A percentile compares a stretch with the other conserved stretches of the same genome.
Evolutionary conservation across 73 alveolate species (phyloP).

Genomic region (Tetrahymena borealis): DNA sequence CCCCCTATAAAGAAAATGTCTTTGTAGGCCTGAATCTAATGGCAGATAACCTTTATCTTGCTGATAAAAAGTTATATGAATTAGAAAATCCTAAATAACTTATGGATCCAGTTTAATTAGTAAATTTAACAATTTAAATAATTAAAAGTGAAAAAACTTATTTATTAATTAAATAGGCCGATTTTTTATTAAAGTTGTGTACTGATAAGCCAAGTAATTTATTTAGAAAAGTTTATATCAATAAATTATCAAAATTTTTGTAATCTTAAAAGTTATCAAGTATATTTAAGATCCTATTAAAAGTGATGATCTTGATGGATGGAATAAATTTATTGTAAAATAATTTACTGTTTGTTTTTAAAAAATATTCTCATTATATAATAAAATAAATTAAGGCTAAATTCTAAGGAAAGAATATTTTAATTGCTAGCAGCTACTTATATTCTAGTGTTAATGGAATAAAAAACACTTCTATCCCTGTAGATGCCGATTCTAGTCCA

Average conservation of each 20-base stretch:
- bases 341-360: neutral
- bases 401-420: neutral
- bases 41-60: slow-evolving; percentile 27
- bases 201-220: slow-evolving; percentile 24
- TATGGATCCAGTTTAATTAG: slow-evolving; percentile 32
- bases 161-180: neutral
- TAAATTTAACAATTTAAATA: neutral
- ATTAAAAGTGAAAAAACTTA: neutral
- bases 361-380: neutral
- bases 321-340: slow-evolving; percentile 18
- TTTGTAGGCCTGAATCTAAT: slow-evolving; percentile 17
- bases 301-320: slow-evolving; percentile 14
- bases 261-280: neutral
- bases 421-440: neutral
- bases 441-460: neutral
- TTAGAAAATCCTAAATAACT: slow-evolving; percentile 38
- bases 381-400: neutral
- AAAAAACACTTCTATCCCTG: neutral
- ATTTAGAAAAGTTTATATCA: neutral
- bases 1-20: slow-evolving; percentile 27
- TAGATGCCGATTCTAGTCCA: neutral
- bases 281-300: slow-evolving; percentile 20
- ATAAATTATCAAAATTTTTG: neutral
- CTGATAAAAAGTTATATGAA: slow-evolving; percentile 40
- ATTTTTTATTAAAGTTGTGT: slow-evolving; percentile 28